Evolutionary conservation across 2,329 filamentous ascomycete species (phyloP), one percentile per base, ranked within the genome.

Genomic region (Penicillium sp.): DNA sequence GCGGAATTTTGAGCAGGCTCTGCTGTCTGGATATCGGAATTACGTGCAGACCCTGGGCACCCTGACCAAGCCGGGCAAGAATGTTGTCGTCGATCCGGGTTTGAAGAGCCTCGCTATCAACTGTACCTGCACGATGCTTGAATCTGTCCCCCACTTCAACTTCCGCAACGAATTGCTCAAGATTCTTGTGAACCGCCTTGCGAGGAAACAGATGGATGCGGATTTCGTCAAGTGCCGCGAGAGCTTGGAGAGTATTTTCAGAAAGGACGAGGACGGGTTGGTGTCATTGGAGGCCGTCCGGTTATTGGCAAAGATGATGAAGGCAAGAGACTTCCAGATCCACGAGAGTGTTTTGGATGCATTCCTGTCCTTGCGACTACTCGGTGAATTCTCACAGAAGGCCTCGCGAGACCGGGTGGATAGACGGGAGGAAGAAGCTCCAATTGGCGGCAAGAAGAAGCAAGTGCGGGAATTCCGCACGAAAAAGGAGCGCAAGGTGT

Each of bases 231-330:
- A 90, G 69, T 95, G 90, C 62, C 80, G 88, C 9, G 80, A 88
- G 55, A 87, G 92, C 0, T 72, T 99, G 33, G 89, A 96, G 72
- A 87, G 84, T 3, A 77, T 97, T 1, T 97, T 97, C 66, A 79
- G 79, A 17, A 86, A 91, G 10, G 94, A 99, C 56, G 91, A 97
- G 42, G 93, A 97, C 66, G 94, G 94, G 13, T 85, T 89, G 15
- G 86, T 91, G 1, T 91, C 92, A 0, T 81, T 96, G 61, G 94
- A 99, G 69, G 89, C 90, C 0, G 90, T 96, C 9, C 84, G 86
- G 0, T 80, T 96, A 48, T 78, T 99, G 34, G 85, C 90, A 20
- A 96, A 94, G 77, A 96, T 97, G 92, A 93, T 99, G 86, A 96
- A 90, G 74, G 86, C 86, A 1, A 87, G 86, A 60, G 85, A 93